Evolutionary conservation across 1,284 basidiomycete genomes (phyloP), one percentile per base, ranked within the genome.

Genomic region (Acaromyces ingoldii): DNA sequence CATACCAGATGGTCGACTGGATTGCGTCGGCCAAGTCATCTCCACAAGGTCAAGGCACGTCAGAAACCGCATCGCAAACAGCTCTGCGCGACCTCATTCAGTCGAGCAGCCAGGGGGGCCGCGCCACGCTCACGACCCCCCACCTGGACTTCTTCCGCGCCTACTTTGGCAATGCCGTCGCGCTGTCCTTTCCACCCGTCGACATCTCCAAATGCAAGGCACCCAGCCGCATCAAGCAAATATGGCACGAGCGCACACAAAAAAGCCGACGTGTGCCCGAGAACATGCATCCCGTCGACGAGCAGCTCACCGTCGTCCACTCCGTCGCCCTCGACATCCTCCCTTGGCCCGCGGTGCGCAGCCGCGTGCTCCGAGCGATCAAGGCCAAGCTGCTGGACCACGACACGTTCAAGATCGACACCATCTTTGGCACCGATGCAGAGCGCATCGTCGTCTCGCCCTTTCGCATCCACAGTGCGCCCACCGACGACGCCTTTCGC

Each of bases 341-440:
- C 29, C 49, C 49, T 17, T 51, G 49, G 49, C 49, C 49, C 2
- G 19, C 25, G n/a, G 37, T 40, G 7, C 42, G 49, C 11, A 17
- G 22, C 9, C 24, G 29, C n/a, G 40, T 26, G 29, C 15, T 42
- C 4, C 5, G 15, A 31, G n/a, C 40, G 22, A 42, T 42, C 11
- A 17, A 42, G 29, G 3, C 22, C 15, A 26, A 26, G 5, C n/a
- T 42, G 3, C 15, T 42, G 22, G 40, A 42, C 29, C 17, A 42
- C 6, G 40, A 42, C n/a, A 42, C 40, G 40, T 42, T 42, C 11
- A 42, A 42, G 11, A 17, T 17, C 29, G 40, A 42, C 22, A 42
- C 40, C 4, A 15, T 42, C 22, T 42, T 42, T 42, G 40, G 40
- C 4, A 42, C 15, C 7, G 22, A 42, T 25, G 40, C 13, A n/a